Base-by-base conservation (phyloP, 192 early-diverging fungal species). In the Coemansia sp. region DNA sequence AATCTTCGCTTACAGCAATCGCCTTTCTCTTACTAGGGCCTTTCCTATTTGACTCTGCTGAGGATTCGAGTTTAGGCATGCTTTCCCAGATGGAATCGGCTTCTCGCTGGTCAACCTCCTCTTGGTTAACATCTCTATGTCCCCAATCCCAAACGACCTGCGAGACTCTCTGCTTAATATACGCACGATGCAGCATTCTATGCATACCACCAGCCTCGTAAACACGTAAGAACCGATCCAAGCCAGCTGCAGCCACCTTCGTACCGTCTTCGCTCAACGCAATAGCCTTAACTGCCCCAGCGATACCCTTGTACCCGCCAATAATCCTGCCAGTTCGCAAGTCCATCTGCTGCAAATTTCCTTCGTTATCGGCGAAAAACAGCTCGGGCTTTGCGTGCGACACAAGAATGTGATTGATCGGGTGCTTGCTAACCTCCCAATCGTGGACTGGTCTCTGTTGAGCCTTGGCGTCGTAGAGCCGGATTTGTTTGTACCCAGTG, bases 391-490 rank as follows among this genome's bases (percentile, higher is more conserved):
- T 64, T 24, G 46, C 66, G 64, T 56, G 86, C 79, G 45, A 87
- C 42, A 53, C 71, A 37, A 71, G 80, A 16, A 69, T 69, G 57
- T 59, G 80, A 28, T 77, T 84, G 13, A 95, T 83, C 3, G 92
- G 93, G 67, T 88, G 84, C 34, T 87, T 83, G 21, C 91, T 89
- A 23, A 93, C 75, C 38, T 84, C 83, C 56, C 86, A 84, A 73
- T 87, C 79, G 4, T 90, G 71, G 7, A 88, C 79, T 0, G 95
- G 94, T 65, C 92, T 84, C 60, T 86, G 77, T 9, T 85, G 85
- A 8, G 74, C 76, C 69, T 83, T 88, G 3, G 84, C 85, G 67
- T 97, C 90, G 73, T 97, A 97, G n/a, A 94, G 71, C 46, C 95
- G 86, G 63, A 95, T 90, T 80, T 91, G 89, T 60, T 85, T 78